phyloP scores from a whole-genome alignment of 441 rosid species.

The Brassica balearica region DNA sequence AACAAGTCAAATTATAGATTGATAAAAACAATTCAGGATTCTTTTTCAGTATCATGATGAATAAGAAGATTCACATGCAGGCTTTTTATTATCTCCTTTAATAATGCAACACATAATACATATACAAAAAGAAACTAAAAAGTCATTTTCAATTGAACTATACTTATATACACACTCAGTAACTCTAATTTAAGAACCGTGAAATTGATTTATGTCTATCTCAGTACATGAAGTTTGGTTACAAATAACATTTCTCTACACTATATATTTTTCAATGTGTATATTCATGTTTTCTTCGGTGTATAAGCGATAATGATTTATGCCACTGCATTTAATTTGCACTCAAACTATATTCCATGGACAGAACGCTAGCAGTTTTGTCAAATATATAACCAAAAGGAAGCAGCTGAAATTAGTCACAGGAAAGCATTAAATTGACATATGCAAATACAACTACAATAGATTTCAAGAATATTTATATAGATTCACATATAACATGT shows the following conservation, averaged over 20 bases:
- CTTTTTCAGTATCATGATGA: constrained; percentile 53
- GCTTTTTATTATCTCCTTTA: constrained; percentile 46
- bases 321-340: constrained; percentile 51
- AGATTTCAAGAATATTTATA: background rate
- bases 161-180: background rate
- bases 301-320: constrained; percentile 6
- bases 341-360: constrained; percentile 46
- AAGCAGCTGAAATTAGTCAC: constrained; percentile 25
- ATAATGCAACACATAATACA: constrained; percentile 47
- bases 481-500: constrained; percentile 1
- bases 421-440: constrained; percentile 13
- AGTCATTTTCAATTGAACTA: constrained; percentile 33
- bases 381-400: constrained; percentile 35
- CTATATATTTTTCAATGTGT: background rate
- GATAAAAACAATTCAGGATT: constrained; percentile 22
- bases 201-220: background rate
- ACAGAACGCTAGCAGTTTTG: constrained; percentile 44
- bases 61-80: constrained; percentile 45
- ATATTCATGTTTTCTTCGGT: background rate
- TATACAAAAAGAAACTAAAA: constrained; percentile 28
- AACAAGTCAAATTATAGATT: constrained; percentile 27
- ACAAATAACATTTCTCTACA: background rate
- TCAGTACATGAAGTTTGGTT: background rate
- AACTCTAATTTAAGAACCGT: background rate
- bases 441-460: background rate